These are phyloP conservation scores for Erythrophleum ivorense DNA, from an alignment of 331 rosid genomes.

Conservation along the genomic window DNA sequence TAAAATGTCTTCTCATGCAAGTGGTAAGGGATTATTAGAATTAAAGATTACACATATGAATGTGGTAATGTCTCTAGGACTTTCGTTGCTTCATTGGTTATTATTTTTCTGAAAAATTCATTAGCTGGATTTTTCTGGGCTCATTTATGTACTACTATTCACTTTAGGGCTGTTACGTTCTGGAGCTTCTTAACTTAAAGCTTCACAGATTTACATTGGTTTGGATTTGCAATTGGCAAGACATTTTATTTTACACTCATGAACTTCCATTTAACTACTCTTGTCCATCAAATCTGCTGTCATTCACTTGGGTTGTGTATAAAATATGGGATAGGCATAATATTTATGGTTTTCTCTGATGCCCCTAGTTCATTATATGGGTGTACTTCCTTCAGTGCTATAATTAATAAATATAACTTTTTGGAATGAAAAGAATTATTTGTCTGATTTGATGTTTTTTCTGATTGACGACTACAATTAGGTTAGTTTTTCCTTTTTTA, in stretches of 20 bases:
- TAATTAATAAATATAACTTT: neutral
- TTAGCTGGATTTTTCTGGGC: constrained; percentile 12
- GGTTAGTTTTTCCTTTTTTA: neutral
- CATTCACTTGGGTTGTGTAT: neutral
- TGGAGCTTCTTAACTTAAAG: neutral
- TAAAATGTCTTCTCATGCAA: constrained; percentile 88
- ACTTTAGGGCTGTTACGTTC: neutral
- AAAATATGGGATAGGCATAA: neutral
- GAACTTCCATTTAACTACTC: neutral
- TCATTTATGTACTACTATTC: neutral
- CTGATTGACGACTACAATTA: neutral
- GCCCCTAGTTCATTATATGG: neutral
- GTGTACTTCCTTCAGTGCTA: constrained; percentile 14
- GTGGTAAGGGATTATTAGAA: constrained; percentile 68
- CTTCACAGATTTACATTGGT: neutral
- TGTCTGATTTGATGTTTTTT: constrained; percentile 14
- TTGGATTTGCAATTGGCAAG: constrained; percentile 18
- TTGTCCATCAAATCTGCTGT: neutral
- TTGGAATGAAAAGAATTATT: neutral
- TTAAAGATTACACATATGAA: neutral
- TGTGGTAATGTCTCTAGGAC: neutral
- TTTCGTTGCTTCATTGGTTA: constrained; percentile 17
- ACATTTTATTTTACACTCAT: neutral
- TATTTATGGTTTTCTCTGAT: constrained; percentile 22
- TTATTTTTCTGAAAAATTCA: constrained; percentile 1